phyloP scores from a whole-genome alignment of 495 filamentous ascomycete species.

The Evansstolkia leycettana region DNA sequence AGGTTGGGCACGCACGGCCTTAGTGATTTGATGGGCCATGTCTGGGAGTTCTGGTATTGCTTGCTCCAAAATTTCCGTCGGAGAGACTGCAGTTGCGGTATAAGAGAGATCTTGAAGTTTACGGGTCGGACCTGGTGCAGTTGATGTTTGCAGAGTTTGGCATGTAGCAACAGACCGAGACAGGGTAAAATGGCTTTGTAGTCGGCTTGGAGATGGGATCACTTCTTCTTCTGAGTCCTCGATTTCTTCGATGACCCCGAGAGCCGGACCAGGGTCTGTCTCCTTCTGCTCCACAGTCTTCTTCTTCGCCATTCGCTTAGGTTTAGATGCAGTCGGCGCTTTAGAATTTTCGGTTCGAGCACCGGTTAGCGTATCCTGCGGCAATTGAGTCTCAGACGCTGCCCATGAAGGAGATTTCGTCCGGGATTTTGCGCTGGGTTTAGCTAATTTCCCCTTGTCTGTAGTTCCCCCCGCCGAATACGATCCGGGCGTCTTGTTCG shows the following conservation, averaged over 20 bases:
- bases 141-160: constrained; percentile 6
- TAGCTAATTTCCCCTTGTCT: too few species aligned
- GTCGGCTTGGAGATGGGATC: constrained; percentile 21
- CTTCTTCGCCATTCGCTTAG: neutral
- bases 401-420: too few species aligned
- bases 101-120: neutral
- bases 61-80: constrained; percentile 1
- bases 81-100: neutral
- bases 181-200: constrained; percentile 13
- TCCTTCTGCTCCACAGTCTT: neutral
- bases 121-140: constrained; percentile 1
- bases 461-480: too few species aligned
- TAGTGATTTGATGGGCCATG: constrained; percentile 51
- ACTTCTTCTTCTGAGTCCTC: constrained; percentile 49
- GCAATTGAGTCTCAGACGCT: too few species aligned
- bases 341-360: too few species aligned
- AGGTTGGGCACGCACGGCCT: constrained; percentile 46
- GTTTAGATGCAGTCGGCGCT: too few species aligned
- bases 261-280: constrained; percentile 5
- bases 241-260: constrained; percentile 43
- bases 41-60: constrained; percentile 13
- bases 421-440: too few species aligned
- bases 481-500: too few species aligned
- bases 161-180: constrained; percentile 2
- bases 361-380: too few species aligned